Percentiles rank a stretch among this genome's conserved stretches.
These are phyloP conservation scores for Rutstroemia sp. DNA, from an alignment of 2,329 filamentous ascomycete species.

Conservation along the genomic window DNA sequence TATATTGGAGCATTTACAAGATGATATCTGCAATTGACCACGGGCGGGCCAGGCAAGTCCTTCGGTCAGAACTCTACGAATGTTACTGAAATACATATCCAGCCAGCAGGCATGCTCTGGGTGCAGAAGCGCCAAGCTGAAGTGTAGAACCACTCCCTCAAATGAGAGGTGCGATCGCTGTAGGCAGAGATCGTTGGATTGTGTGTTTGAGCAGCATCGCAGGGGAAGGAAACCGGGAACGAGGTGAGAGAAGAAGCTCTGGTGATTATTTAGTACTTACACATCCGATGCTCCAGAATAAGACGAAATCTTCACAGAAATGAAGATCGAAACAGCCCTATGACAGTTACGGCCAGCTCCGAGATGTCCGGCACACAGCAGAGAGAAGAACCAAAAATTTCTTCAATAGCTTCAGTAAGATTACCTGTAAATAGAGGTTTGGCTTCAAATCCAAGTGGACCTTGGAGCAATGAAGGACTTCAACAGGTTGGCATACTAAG, in stretches of 20 bases:
- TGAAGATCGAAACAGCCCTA: too few species aligned
- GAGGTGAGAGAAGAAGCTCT: slow-evolving; percentile 18
- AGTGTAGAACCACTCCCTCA: slow-evolving; percentile 26
- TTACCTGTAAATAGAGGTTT: neutral
- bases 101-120: slow-evolving; percentile 30
- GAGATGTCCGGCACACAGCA: too few species aligned
- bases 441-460: neutral
- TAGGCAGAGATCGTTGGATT: slow-evolving; percentile 32
- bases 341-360: too few species aligned
- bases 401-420: too few species aligned
- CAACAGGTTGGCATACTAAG: slow-evolving; percentile 32
- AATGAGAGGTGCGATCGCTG: slow-evolving; percentile 32
- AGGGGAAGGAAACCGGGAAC: slow-evolving; percentile 34
- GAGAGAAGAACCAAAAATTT: too few species aligned
- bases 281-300: neutral
- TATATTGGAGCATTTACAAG: too few species aligned
- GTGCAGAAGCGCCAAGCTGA: slow-evolving; percentile 36
- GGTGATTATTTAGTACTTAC: too few species aligned
- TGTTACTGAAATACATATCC: neutral
- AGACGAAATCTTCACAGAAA: neutral
- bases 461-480: slow-evolving; percentile 13
- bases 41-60: too few species aligned
- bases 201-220: slow-evolving; percentile 33
- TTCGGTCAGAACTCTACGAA: too few species aligned
- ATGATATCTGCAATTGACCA: too few species aligned